phyloP scores from a whole-genome alignment of 441 rosid genomes.

The Macaranga tanarius region DNA sequence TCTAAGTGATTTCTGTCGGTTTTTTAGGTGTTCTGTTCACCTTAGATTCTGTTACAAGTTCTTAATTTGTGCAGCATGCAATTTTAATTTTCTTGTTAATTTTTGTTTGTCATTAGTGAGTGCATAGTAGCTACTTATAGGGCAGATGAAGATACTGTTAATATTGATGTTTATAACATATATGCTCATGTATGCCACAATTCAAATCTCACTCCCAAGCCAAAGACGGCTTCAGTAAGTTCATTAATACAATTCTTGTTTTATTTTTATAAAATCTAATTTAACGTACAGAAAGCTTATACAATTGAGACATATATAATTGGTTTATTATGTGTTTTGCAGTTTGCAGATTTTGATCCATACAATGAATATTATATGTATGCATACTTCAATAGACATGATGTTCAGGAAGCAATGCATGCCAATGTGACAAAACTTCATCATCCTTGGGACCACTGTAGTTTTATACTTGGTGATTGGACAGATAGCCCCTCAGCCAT shows the following conservation, averaged over 20 bases:
- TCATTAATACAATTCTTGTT: neutral
- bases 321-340: neutral
- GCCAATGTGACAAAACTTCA: constrained; percentile 73
- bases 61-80: too few relatives aligned
- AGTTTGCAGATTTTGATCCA: constrained; percentile 57
- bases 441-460: constrained; percentile 71
- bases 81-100: too few relatives aligned
- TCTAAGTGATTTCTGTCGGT: too few relatives aligned
- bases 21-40: too few relatives aligned
- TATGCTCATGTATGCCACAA: constrained; percentile 56
- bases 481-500: constrained; percentile 57
- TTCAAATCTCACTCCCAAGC: constrained; percentile 41
- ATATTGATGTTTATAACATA: constrained; percentile 66
- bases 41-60: too few relatives aligned
- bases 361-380: constrained; percentile 62
- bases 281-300: too few relatives aligned
- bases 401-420: constrained; percentile 76
- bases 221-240: constrained; percentile 49
- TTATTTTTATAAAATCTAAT: too few relatives aligned
- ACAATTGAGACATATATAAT: neutral
- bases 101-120: too few relatives aligned
- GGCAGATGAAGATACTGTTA: constrained; percentile 16
- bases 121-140: constrained; percentile 40
- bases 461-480: constrained; percentile 49
- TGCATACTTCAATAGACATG: constrained; percentile 61